Base-by-base conservation (phyloP, 805 yeast species). In the Yamadazyma laniorum region DNA sequence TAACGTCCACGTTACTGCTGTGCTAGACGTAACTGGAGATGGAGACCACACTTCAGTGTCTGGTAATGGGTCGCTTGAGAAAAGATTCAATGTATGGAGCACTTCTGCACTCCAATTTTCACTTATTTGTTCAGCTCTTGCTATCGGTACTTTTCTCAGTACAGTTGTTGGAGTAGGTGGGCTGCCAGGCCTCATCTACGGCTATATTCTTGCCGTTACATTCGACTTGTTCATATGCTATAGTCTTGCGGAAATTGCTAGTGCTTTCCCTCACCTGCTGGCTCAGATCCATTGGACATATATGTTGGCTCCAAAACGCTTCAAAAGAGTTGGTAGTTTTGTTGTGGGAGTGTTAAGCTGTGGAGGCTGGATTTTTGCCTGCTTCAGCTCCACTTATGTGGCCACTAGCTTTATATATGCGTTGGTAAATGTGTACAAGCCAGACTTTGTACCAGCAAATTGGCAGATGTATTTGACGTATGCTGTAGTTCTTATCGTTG, bases 201-300 rank as follows among this genome's bases (percentile, higher is more conserved):
- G 58, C 6, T 53, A 32, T 40, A 43, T 52, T 8, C 29, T 53
- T 15, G 50, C 53, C 4, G 52, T 47, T 3, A 29, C 41, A 2
- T 39, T 43, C 28, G 52, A 49, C 35, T 41, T 53, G 25, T 31
- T 53, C 4, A 40, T 51, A 17, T 49, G 55, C 39, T 47, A 34
- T 26, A 47, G 46, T 19, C 25, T 53, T 36, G 58, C 56, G 3
- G 69, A 63, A 42, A 48, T 62, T 15, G 60, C 61, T 4, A 61
- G 63, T 28, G 59, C 59, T 2, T 61, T 51, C 26, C 65, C 69
- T 1, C 56, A 58, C 29, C 49, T 63, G 13, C 61, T 63, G 29
- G 67, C 63, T 13, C 63, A 58, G 32, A 46, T 60, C 7, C 60
- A 59, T 16, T 63, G 68, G 67, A 56, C 64, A 9, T 57, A 54